Percentiles rank a stretch among this genome's conserved stretches.
Evolutionary conservation across 306 rosid species (phyloP).

Genomic region (Dryas alaskensis): DNA sequence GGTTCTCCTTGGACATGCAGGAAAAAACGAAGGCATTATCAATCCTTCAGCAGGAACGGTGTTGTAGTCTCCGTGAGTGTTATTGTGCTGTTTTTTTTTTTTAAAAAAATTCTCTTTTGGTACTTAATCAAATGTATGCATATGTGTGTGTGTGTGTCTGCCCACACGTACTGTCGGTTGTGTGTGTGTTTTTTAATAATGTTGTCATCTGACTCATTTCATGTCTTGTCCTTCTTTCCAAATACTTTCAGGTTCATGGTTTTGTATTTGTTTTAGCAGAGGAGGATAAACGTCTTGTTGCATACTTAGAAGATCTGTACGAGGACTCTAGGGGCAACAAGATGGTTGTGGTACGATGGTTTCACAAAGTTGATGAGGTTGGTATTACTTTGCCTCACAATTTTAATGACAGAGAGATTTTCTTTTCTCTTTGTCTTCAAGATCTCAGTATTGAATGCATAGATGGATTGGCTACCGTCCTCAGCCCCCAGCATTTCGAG

Average conservation of each 20-base stretch:
- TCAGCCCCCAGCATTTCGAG: constrained; percentile 73
- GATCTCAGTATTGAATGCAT: constrained; percentile 97
- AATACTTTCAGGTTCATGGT: constrained; percentile 61
- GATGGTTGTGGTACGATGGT: constrained; percentile 98
- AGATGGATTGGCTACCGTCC: constrained; percentile 87
- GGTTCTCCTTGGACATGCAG: constrained; percentile 64
- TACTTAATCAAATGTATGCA: not conserved
- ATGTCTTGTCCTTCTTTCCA: constrained; percentile 5
- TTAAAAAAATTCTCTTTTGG: not conserved
- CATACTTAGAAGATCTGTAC: constrained; percentile 87
- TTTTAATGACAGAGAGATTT: constrained; percentile 90
- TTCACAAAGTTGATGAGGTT: constrained; percentile 97
- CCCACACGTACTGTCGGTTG: not conserved
- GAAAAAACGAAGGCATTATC: constrained; percentile 65
- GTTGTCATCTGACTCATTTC: constrained; percentile 18
- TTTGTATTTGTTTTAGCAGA: constrained; percentile 87
- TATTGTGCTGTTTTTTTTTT: not conserved
- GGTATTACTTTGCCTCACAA: constrained; percentile 76
- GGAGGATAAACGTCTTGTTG: constrained; percentile 83
- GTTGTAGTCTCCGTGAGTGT: constrained; percentile 68
- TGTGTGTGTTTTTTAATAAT: not conserved
- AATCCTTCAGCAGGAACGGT: constrained; percentile 56
- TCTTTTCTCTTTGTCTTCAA: constrained; percentile 92
- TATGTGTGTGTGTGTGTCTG: no score
- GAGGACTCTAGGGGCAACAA: constrained; percentile 90